Percentiles rank a stretch among this genome's conserved stretches.
phyloP scores from a whole-genome alignment of 331 rosid genomes.

The Cydonia oblonga region DNA sequence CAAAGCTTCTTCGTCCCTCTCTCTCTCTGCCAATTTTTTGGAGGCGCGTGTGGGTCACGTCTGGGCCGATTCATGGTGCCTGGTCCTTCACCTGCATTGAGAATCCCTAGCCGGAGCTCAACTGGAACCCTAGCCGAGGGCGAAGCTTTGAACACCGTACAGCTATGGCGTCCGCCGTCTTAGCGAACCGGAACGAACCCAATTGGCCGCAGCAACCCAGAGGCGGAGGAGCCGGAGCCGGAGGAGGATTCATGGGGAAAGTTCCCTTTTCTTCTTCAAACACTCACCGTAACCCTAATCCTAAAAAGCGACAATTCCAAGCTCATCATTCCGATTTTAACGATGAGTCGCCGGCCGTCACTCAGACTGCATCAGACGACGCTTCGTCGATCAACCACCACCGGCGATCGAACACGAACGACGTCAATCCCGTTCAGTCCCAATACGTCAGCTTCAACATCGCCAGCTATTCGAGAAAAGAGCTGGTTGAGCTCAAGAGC shows the following conservation, averaged over 20 bases:
- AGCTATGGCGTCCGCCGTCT: conserved; percentile 77
- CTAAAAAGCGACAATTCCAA: conserved; percentile 35
- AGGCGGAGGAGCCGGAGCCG: conserved; percentile 44
- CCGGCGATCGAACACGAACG: conserved; percentile 21
- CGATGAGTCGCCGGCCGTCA: conserved; percentile 39
- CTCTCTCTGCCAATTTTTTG: not conserved
- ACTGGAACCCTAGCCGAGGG: conserved; percentile 26
- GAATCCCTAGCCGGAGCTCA: conserved; percentile 34
- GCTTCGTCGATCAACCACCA: conserved; percentile 71
- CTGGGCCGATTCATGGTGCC: conserved; percentile 25
- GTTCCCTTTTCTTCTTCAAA: conserved; percentile 52
- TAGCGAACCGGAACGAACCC: conserved; percentile 61
- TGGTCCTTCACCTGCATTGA: conserved; percentile 24
- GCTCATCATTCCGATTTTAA: conserved; percentile 8
- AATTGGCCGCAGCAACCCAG: conserved; percentile 60
- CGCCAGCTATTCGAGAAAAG: conserved; percentile 45
- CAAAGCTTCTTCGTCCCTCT: not conserved
- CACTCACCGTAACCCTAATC: conserved; percentile 59
- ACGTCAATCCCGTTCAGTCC: conserved; percentile 11
- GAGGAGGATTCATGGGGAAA: conserved; percentile 71
- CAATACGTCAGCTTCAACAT: conserved; percentile 58
- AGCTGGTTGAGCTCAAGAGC: conserved; percentile 51
- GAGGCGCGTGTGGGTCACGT: conserved; percentile 19
- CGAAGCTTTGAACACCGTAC: conserved; percentile 11
- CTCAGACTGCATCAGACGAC: conserved; percentile 70